A percentile compares a stretch with the other conserved stretches of the same genome.
These are phyloP conservation scores for Corylus americana DNA, from an alignment of 306 rosid genomes.

Conservation along the genomic window DNA sequence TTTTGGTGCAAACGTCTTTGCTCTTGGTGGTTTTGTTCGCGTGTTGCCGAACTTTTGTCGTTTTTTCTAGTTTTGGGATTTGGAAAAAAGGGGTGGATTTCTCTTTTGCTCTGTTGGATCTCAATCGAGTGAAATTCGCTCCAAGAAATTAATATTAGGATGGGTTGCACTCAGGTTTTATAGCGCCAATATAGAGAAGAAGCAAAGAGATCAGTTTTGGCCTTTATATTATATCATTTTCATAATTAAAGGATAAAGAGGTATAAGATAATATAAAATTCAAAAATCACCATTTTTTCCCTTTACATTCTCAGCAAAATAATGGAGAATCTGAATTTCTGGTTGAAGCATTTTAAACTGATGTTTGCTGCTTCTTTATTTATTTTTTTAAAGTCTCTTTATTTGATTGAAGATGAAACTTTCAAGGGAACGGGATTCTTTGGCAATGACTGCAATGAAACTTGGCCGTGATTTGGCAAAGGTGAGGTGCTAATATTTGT, in stretches of 20 bases:
- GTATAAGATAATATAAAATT: background rate
- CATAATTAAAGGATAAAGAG: background rate
- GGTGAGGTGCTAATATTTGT: too few species aligned
- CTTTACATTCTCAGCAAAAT: background rate
- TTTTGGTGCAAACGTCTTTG: background rate
- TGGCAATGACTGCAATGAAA: too few species aligned
- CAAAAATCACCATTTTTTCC: background rate
- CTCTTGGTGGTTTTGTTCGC: background rate
- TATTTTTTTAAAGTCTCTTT: too few species aligned
- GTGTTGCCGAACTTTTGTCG: background rate
- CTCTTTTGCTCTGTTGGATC: too few species aligned
- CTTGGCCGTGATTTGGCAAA: too few species aligned
- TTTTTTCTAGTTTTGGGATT: too few species aligned
- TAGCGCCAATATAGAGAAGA: background rate
- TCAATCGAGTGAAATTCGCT: too few species aligned
- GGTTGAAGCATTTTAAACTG: background rate
- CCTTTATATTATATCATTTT: background rate
- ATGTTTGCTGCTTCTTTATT: too few species aligned
- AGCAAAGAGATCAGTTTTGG: background rate
- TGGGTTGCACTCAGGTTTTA: background rate
- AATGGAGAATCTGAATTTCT: constrained; percentile 2
- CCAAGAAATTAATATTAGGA: too few species aligned
- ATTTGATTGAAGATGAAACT: too few species aligned
- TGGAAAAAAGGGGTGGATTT: too few species aligned
- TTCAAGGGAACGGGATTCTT: too few species aligned